Conservation (phyloP, 2,329 filamentous ascomycete species). For the Leptographium wingfieldii region DNA sequence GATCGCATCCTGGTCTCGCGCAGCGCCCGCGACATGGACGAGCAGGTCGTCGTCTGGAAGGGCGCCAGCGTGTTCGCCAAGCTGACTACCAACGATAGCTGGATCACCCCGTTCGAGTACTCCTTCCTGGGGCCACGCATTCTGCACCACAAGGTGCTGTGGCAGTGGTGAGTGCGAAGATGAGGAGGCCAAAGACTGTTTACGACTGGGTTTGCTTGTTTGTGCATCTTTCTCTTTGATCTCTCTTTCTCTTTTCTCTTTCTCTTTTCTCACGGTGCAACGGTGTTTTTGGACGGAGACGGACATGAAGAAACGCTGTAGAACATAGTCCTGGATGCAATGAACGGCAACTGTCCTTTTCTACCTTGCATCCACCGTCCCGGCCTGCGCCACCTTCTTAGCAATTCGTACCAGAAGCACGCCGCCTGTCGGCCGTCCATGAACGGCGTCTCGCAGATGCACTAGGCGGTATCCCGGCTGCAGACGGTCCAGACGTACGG, state of each 20-base stretch:
- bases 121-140: conserved; percentile 72
- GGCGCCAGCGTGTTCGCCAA: conserved; percentile 94
- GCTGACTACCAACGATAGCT: conserved; percentile 84
- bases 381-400: conserved; percentile 35
- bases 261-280: not conserved
- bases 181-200: not conserved
- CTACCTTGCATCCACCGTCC: not conserved
- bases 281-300: not conserved
- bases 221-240: not conserved
- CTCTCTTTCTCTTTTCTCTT: not conserved
- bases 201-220: not conserved
- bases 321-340: no score
- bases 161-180: conserved; percentile 35
- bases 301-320: not conserved
- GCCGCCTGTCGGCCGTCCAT: conserved; percentile 53
- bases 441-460: conserved; percentile 52
- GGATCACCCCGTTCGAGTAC: conserved; percentile 81
- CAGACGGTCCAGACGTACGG: conserved; percentile 71
- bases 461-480: conserved; percentile 66
- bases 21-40: conserved; percentile 85
- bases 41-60: conserved; percentile 97
- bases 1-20: conserved; percentile 51
- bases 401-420: conserved; percentile 61
- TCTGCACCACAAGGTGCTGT: conserved; percentile 68
- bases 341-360: no score